phyloP scores from a whole-genome alignment of 2,329 filamentous ascomycete genomes.

The Ophiostoma pallidulum region DNA sequence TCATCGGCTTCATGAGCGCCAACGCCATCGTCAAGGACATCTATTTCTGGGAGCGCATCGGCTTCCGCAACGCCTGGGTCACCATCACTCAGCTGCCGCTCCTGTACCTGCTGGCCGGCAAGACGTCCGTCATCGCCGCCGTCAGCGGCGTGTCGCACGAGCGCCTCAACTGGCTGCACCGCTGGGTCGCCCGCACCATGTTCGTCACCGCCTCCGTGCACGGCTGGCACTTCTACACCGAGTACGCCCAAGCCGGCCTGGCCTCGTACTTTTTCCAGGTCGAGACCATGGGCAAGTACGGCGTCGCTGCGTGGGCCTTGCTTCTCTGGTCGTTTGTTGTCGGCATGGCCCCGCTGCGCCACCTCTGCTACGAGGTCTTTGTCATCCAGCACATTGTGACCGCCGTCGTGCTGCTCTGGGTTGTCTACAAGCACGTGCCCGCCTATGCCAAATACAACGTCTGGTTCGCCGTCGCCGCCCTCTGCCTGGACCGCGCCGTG shows the following conservation, averaged over 20 bases:
- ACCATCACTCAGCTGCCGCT: slow-evolving; percentile 55
- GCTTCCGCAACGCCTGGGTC: slow-evolving; percentile 59
- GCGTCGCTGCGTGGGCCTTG: slow-evolving; percentile 56
- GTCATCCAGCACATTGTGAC: slow-evolving; percentile 57
- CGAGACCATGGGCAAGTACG: slow-evolving; percentile 58
- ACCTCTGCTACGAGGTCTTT: slow-evolving; percentile 61
- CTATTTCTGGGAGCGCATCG: slow-evolving; percentile 55
- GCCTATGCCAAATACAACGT: slow-evolving; percentile 49
- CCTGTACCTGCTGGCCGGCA: slow-evolving; percentile 52
- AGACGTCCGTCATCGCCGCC: slow-evolving; percentile 49
- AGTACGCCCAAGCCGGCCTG: slow-evolving; percentile 53
- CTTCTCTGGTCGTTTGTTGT: slow-evolving; percentile 57
- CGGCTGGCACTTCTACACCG: slow-evolving; percentile 57
- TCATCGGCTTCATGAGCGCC: slow-evolving; percentile 48
- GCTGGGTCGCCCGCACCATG: slow-evolving; percentile 62
- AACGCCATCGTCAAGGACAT: slow-evolving; percentile 40
- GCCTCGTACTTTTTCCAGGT: slow-evolving; percentile 48
- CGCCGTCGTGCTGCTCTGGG: slow-evolving; percentile 51
- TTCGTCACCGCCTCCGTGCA: slow-evolving; percentile 60
- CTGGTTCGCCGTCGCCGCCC: slow-evolving; percentile 55
- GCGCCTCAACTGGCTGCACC: slow-evolving; percentile 62
- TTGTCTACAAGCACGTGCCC: slow-evolving; percentile 56
- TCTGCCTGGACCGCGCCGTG: slow-evolving; percentile 53
- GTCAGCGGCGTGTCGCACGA: slow-evolving; percentile 58
- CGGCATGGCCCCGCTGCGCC: slow-evolving; percentile 53